Evolutionary conservation across 495 filamentous ascomycete genomes (phyloP), one percentile per base, ranked within the genome.

Genomic region (Terfezia claveryi): DNA sequence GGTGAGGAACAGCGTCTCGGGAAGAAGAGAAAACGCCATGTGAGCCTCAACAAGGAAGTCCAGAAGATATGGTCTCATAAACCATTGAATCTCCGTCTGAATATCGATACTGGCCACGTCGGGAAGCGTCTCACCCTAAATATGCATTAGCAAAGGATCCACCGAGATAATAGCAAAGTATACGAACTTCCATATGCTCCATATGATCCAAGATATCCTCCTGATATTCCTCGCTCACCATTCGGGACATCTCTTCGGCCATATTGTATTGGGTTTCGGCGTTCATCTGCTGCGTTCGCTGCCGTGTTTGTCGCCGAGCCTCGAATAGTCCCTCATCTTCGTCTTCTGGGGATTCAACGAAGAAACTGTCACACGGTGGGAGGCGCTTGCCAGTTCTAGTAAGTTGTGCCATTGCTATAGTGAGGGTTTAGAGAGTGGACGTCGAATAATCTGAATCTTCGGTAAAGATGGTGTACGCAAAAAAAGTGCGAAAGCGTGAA

Each of bases 11-110:
- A 96, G 73, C 0, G 91, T 96, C 66, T 94, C 87, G 9, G 91
- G 91, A 14, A 95, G 75, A 8, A 99, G 80, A 55, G 85, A 82
- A 72, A 95, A 99, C 16, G 88, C 88, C 57, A 80, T 80, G 66
- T 99, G 92, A 49, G 91, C 91, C 75, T 99, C 91, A 63, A 95
- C 83, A 54, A 99, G 77, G 73, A 99, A 99, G 72, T 99, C 91
- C 59, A 99, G 80, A 32, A 99, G 80, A 67, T 94, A 99, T 0
- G 91, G 89, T 60, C 91, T 76, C 91, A 99, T 99, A 72, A 88
- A 95, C 92, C 92, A 99, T 66, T 95, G 86, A 55, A 99, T 96
- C 72, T 99, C 91, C 50, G 87, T 83, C 69, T 99, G 91, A 67
- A 96, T 93, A 61, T 99, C 91, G 67, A 99, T 99, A 16, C 89